A percentile compares a stretch with the other conserved stretches of the same genome.
Conservation (phyloP, 257 asterid species). For the Parsonsia alboflavescens region DNA sequence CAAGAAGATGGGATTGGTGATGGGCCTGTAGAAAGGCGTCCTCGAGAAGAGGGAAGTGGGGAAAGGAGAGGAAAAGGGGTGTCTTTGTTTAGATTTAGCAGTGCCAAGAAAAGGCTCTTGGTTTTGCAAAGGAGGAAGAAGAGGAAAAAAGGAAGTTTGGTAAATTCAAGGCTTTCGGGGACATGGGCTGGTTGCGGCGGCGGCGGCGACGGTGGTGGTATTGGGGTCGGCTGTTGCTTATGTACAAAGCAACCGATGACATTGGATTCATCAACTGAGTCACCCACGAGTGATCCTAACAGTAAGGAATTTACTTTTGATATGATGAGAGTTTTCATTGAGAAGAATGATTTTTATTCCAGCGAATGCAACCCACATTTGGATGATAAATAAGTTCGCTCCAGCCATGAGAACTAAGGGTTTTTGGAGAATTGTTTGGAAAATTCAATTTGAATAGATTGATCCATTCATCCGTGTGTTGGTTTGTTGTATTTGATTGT, state of each 20-base stretch:
- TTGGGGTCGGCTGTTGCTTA: constrained; percentile 39
- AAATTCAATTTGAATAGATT: background rate
- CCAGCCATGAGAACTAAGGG: background rate
- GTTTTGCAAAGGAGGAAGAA: constrained; percentile 25
- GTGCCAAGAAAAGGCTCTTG: constrained; percentile 31
- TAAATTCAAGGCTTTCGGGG: constrained; percentile 36
- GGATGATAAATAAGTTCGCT: constrained; percentile 12
- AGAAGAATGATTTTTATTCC: constrained; percentile 73
- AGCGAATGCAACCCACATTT: constrained; percentile 78
- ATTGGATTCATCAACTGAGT: constrained; percentile 58
- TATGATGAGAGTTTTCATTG: constrained; percentile 63
- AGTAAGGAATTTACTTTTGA: constrained; percentile 55
- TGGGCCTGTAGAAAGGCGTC: constrained; percentile 20
- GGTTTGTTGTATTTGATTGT: background rate
- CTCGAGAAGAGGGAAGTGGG: constrained; percentile 21
- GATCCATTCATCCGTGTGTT: background rate
- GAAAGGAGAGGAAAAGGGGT: constrained; percentile 31
- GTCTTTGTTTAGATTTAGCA: constrained; percentile 36
- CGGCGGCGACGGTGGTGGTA: constrained; percentile 6
- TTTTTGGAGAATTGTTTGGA: background rate
- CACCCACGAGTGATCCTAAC: constrained; percentile 84
- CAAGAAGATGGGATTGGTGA: constrained; percentile 4
- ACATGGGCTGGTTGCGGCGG: constrained; percentile 21
- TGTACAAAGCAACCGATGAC: constrained; percentile 47
- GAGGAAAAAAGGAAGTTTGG: constrained; percentile 37